These are phyloP conservation scores for Candida loeiensis DNA, from an alignment of 805 yeast genomes.

Conservation along the genomic window DNA sequence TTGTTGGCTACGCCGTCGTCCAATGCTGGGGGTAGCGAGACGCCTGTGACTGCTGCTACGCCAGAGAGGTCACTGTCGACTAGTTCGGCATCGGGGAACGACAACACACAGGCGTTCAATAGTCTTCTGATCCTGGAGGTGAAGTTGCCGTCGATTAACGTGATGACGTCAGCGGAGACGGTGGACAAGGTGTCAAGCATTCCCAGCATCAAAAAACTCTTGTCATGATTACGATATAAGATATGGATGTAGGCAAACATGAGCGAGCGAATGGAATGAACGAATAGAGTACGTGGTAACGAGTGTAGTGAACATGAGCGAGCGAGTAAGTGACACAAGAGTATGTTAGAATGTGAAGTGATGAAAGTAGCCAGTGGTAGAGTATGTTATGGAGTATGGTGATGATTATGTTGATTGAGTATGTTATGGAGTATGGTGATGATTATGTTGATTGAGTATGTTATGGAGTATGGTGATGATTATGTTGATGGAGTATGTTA, in stretches of 20 bases:
- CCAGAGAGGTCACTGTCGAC: constrained; percentile 8
- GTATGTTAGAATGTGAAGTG: too few relatives aligned
- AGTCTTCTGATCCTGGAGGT: constrained; percentile 12
- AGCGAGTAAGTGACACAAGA: too few relatives aligned
- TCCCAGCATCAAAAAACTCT: constrained; percentile 10
- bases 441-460: too few relatives aligned
- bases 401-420: too few relatives aligned
- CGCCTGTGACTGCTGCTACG: constrained; percentile 1
- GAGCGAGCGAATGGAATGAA: not conserved
- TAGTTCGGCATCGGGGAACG: constrained; percentile 5
- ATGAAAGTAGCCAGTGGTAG: too few relatives aligned
- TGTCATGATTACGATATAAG: constrained; percentile 4
- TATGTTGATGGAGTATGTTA: too few relatives aligned
- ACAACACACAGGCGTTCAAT: constrained; percentile 11
- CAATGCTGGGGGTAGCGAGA: constrained; percentile 1
- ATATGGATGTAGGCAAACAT: too few relatives aligned
- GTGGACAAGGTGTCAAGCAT: constrained; percentile 14
- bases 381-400: too few relatives aligned
- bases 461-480: too few relatives aligned
- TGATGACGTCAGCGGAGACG: constrained; percentile 1
- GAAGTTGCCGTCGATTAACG: constrained; percentile 10
- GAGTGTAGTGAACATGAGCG: too few relatives aligned
- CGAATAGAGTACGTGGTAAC: not conserved
- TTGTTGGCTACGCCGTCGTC: not conserved
- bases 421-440: too few relatives aligned